These are phyloP conservation scores for Monosporozyma siamensis DNA, from an alignment of 805 yeast species.

Conservation along the genomic window DNA sequence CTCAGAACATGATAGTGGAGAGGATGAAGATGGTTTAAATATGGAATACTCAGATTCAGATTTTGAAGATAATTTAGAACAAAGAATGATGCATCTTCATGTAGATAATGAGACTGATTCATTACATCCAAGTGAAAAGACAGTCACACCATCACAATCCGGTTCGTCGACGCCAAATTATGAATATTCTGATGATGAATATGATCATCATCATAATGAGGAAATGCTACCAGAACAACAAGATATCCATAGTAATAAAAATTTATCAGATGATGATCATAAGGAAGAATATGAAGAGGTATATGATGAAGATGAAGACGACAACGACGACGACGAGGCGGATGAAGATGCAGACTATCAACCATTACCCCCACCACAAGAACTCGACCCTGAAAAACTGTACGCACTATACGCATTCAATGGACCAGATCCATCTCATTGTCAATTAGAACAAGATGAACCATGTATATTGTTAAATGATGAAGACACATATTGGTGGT, in stretches of 20 bases:
- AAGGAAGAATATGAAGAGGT: constrained; percentile 14
- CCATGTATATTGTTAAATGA: constrained; percentile 78
- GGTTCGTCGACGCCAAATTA: background rate
- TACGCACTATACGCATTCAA: constrained; percentile 81
- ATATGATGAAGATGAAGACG: constrained; percentile 14
- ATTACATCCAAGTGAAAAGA: constrained; percentile 2
- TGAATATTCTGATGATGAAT: constrained; percentile 8
- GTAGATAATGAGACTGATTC: constrained; percentile 4
- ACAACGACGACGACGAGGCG: constrained; percentile 14
- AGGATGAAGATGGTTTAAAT: background rate
- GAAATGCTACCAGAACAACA: no score
- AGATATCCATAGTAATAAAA: background rate
- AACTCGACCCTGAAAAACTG: constrained; percentile 70
- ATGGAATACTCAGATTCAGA: constrained; percentile 30
- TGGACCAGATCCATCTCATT: constrained; percentile 92
- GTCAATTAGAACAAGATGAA: constrained; percentile 69
- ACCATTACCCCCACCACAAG: constrained; percentile 56
- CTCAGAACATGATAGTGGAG: background rate
- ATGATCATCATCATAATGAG: constrained; percentile 7
- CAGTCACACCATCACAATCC: constrained; percentile 1
- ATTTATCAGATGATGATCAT: constrained; percentile 10
- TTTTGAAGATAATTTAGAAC: constrained; percentile 29
- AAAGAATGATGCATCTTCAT: constrained; percentile 20
- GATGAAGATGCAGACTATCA: constrained; percentile 36
- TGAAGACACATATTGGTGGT: constrained; percentile 95